Conservation (phyloP, 2,329 filamentous ascomycete genomes). For the Bipolaris oryzae region DNA sequence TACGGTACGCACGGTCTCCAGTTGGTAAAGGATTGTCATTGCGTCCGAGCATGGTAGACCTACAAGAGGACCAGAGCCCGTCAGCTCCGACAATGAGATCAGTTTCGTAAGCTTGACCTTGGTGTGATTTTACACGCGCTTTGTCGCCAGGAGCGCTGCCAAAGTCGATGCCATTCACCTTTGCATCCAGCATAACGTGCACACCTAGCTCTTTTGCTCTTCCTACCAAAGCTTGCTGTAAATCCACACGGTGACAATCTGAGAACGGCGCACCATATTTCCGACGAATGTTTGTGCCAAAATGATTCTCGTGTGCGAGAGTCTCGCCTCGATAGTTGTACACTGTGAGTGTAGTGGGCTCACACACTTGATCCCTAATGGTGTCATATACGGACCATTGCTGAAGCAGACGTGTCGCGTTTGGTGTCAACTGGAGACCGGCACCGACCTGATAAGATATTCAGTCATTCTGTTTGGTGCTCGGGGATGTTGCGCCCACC, state of each 20-base stretch:
- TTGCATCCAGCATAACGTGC: conserved; percentile 55
- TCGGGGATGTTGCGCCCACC: conserved; percentile 29
- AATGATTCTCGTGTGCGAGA: conserved; percentile 59
- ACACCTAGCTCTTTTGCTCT: conserved; percentile 62
- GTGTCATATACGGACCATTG: conserved; percentile 57
- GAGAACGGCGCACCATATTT: conserved; percentile 65
- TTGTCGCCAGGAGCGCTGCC: conserved; percentile 34
- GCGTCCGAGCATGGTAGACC: conserved; percentile 45
- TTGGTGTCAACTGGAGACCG: conserved; percentile 46
- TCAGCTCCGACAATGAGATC: conserved; percentile 69
- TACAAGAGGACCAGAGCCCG: conserved; percentile 66
- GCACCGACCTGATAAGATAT: conserved; percentile 39
- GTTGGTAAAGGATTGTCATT: conserved; percentile 52
- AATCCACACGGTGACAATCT: conserved; percentile 67
- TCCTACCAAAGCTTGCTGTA: conserved; percentile 61
- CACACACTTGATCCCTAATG: conserved; percentile 47
- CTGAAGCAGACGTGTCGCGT: conserved; percentile 57
- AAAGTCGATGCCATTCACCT: conserved; percentile 58
- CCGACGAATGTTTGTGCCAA: conserved; percentile 58
- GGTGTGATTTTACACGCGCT: conserved; percentile 50
- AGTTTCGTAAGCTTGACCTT: conserved; percentile 51
- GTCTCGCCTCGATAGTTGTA: conserved; percentile 59
- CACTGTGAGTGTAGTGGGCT: conserved; percentile 59
- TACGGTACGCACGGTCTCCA: conserved; percentile 69
- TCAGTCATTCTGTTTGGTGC: neutral